Conservation (phyloP, 2,329 filamentous ascomycete species). For the Alternaria metachromatica region DNA sequence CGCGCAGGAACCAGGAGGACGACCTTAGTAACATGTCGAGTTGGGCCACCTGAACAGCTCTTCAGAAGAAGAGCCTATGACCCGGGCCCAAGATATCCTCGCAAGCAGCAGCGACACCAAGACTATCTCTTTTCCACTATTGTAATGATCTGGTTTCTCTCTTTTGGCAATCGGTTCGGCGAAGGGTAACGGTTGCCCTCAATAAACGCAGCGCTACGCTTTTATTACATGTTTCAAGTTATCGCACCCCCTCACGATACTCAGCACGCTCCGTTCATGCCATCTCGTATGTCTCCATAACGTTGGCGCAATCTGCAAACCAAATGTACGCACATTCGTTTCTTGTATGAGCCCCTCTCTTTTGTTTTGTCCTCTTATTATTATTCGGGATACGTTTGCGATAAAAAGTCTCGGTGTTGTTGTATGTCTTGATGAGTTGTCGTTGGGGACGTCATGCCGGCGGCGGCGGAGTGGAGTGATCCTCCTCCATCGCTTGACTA, state of each 20-base stretch:
- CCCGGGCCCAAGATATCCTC: too few species aligned
- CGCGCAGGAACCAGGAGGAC: not conserved
- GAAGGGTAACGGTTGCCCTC: rapidly evolving
- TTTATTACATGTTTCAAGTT: too few species aligned
- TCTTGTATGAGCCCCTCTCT: not conserved
- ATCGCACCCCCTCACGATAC: not conserved
- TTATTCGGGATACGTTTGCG: constrained; percentile 6
- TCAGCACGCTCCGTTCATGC: not conserved
- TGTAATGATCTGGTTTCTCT: not conserved
- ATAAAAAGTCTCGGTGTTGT: not conserved
- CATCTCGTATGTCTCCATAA: not conserved
- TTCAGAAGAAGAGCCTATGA: too few species aligned
- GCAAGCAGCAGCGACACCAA: not conserved
- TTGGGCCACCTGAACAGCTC: not conserved
- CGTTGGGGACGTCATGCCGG: not conserved
- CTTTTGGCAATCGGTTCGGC: not conserved
- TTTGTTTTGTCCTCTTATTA: not conserved
- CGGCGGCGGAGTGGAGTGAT: too few species aligned
- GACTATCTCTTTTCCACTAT: not conserved
- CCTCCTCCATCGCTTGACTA: too few species aligned
- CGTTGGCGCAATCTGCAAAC: not conserved
- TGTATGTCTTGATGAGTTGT: not conserved
- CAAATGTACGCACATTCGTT: rapidly evolving
- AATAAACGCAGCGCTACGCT: not conserved
- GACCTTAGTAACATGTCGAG: not conserved